Evolutionary conservation across 2,329 filamentous ascomycete genomes (phyloP), one percentile per base, ranked within the genome.

Genomic region (Calonectria ilicicola): DNA sequence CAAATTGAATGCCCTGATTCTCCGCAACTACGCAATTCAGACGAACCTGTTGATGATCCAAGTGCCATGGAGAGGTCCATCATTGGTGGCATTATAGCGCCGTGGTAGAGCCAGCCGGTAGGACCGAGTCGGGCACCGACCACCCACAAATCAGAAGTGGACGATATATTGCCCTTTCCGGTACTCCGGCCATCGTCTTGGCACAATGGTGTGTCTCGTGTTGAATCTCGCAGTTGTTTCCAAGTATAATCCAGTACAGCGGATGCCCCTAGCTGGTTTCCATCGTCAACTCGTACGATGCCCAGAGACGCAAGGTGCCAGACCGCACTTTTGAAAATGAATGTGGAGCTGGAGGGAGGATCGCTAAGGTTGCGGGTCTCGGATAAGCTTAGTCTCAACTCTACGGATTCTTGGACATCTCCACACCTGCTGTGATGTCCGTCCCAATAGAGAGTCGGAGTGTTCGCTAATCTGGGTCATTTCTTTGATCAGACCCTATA

Each of bases 311-410:
- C 46, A 26, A 46, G 47, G 23, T 56, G 23, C 53, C 26, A 44
- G 44, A 40, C 44, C 32, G 58, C 58, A 35, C 29, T 32, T 67
- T 26, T 32, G 51, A 47, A 63, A 47, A 68, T 29, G 46, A 64
- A 26, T 17, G 64, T 58, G 56, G 65, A 67, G 38, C 65, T 10
- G 14, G n/a, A 63, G 26, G 47, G 58, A 67, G 38, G 44, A 64
- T 47, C 21, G 42, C 49, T 63, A 67, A 53, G 62, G n/a, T 12
- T 63, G 46, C 69, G 69, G 64, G 53, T 40, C 65, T 21, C 26
- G 65, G 56, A 65, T 62, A 60, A 68, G 62, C 58, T 64, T 32
- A 63, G 69, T 56, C 38, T 26, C 64, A 63, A 53, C 29, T 63
- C 26, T 40, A 69, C 67, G 19, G 10, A 8, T 21, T 46, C 44